Conservation (phyloP, 2,329 filamentous ascomycete species). For the Trichoderma arundinaceum region DNA sequence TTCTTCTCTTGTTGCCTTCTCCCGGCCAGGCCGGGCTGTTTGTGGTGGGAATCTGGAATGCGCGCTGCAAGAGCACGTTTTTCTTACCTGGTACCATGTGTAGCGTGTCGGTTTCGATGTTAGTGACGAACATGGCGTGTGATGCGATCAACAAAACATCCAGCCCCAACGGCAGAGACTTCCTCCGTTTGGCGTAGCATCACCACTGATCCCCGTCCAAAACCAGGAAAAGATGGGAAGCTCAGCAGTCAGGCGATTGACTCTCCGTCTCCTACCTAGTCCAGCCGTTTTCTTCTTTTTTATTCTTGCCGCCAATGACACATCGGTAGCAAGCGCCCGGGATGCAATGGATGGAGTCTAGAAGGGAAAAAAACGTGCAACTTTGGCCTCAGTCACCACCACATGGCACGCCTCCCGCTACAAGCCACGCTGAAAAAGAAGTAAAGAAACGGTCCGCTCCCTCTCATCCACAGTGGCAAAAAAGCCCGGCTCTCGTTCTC, state of each 20-base stretch:
- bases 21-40: too few relatives aligned
- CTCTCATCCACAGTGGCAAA: constrained; percentile 25
- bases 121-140: constrained; percentile 15
- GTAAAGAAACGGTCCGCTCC: not conserved
- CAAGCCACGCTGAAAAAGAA: not conserved
- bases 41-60: too few relatives aligned
- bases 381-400: constrained; percentile 5
- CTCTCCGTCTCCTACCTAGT: too few relatives aligned
- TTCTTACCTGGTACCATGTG: too few relatives aligned
- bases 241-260: too few relatives aligned
- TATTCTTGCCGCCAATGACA: constrained; percentile 3
- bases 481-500: constrained; percentile 17
- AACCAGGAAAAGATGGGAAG: too few relatives aligned
- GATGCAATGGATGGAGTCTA: too few relatives aligned
- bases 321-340: constrained; percentile 16
- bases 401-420: not conserved
- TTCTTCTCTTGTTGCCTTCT: too few relatives aligned
- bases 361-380: not conserved
- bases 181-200: constrained; percentile 19
- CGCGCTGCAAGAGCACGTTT: too few relatives aligned
- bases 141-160: constrained; percentile 25
- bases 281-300: too few relatives aligned
- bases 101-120: not conserved
- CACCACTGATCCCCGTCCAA: too few relatives aligned
- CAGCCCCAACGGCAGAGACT: not conserved